These are phyloP conservation scores for Globisporangium rhizosaccharum DNA, from an alignment of 352 stramenopile species.

Conservation along the genomic window DNA sequence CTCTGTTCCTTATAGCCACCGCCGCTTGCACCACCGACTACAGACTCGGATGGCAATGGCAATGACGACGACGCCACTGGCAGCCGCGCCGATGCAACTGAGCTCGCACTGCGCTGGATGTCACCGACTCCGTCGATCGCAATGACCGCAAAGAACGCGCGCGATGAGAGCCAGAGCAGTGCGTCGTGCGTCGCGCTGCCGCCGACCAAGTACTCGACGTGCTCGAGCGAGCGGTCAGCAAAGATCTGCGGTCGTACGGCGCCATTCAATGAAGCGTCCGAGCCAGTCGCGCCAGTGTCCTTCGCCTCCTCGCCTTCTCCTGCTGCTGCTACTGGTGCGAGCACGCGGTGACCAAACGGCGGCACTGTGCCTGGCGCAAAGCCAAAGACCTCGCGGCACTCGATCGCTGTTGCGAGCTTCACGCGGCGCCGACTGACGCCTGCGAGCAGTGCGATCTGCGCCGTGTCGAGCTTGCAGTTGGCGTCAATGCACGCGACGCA, in stretches of 20 bases:
- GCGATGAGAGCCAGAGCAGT: conserved; percentile 34
- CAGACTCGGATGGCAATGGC: too few relatives aligned
- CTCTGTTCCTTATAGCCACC: too few relatives aligned
- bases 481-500: conserved; percentile 59
- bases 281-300: not conserved
- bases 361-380: conserved; percentile 60
- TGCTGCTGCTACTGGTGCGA: not conserved
- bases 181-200: conserved; percentile 38
- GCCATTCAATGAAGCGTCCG: too few relatives aligned
- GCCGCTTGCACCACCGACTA: too few relatives aligned
- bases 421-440: conserved; percentile 57
- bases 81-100: conserved; percentile 4
- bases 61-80: not conserved
- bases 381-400: conserved; percentile 59
- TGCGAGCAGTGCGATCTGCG: conserved; percentile 37
- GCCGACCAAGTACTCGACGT: conserved; percentile 35
- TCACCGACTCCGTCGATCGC: conserved; percentile 29
- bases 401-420: conserved; percentile 53
- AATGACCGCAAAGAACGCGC: conserved; percentile 41
- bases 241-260: conserved; percentile 20
- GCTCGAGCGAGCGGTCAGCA: conserved; percentile 29
- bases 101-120: conserved; percentile 32
- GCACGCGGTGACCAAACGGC: conserved; percentile 41
- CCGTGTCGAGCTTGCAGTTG: conserved; percentile 58
- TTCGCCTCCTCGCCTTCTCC: not conserved